Evolutionary conservation across 78 protist genomes (phyloP).

Genomic region (Polysphondylium violaceum): DNA sequence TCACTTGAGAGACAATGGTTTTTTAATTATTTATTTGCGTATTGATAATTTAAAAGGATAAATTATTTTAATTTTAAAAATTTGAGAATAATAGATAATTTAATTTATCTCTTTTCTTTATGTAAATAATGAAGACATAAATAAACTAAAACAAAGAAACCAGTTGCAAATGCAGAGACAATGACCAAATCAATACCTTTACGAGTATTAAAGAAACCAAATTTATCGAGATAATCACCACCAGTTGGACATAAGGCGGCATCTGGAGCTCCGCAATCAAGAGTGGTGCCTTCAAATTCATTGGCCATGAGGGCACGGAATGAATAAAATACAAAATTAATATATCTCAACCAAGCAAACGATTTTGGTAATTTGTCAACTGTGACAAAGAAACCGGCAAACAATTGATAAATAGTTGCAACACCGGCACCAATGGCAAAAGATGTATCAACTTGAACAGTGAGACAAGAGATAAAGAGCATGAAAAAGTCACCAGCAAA

Average conservation of each 20-base stretch:
- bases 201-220: conserved; percentile 19
- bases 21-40: not conserved
- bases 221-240: not conserved
- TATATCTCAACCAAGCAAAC: conserved; percentile 40
- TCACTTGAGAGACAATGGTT: too few relatives aligned
- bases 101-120: conserved; percentile 70
- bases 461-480: conserved; percentile 30
- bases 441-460: conserved; percentile 43
- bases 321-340: conserved; percentile 45
- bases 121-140: conserved; percentile 52
- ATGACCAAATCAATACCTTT: conserved; percentile 57
- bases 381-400: conserved; percentile 71
- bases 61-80: not conserved
- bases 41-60: not conserved
- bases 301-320: conserved; percentile 46
- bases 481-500: conserved; percentile 57
- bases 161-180: conserved; percentile 37
- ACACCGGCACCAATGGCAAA: conserved; percentile 73
- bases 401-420: conserved; percentile 66
- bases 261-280: conserved; percentile 7
- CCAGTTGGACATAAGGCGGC: conserved; percentile 15
- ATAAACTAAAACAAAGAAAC: conserved; percentile 41
- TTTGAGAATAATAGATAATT: not conserved
- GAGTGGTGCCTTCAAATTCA: conserved; percentile 31
- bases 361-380: conserved; percentile 47